A percentile compares a stretch with the other conserved stretches of the same genome.
Conservation (phyloP, 2,329 filamentous ascomycete genomes). For the Nakataea oryzae region DNA sequence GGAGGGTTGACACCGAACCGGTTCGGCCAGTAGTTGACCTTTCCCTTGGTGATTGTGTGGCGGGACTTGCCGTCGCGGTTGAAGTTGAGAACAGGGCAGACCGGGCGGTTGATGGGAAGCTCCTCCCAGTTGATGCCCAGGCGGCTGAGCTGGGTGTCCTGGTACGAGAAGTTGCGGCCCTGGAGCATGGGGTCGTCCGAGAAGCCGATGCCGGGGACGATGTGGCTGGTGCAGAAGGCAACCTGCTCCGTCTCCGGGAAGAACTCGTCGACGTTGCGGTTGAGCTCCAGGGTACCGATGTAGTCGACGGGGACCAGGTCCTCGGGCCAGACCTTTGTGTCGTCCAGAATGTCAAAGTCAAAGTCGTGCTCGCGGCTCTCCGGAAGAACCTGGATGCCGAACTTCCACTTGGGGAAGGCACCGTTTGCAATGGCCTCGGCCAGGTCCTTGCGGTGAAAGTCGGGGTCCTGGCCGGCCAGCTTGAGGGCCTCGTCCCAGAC, state of each 20-base stretch:
- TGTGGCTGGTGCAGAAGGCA: slow-evolving; percentile 71
- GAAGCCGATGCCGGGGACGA: slow-evolving; percentile 69
- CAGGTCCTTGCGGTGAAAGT: slow-evolving; percentile 74
- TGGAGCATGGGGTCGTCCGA: slow-evolving; percentile 67
- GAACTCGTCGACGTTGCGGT: slow-evolving; percentile 71
- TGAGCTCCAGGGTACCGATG: slow-evolving; percentile 70
- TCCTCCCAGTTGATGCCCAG: slow-evolving; percentile 69
- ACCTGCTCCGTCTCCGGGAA: slow-evolving; percentile 77
- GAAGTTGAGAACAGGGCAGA: slow-evolving; percentile 66
- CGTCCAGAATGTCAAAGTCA: slow-evolving; percentile 77
- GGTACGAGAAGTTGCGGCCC: slow-evolving; percentile 60
- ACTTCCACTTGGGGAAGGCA: slow-evolving; percentile 66
- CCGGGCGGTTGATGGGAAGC: slow-evolving; percentile 64
- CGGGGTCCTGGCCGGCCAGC: slow-evolving; percentile 62
- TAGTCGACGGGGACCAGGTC: slow-evolving; percentile 65
- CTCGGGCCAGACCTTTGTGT: slow-evolving; percentile 80
- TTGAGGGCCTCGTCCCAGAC: slow-evolving; percentile 76
- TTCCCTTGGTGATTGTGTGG: slow-evolving; percentile 64
- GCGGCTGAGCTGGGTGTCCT: slow-evolving; percentile 59
- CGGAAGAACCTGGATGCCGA: slow-evolving; percentile 69
- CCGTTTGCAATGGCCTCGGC: slow-evolving; percentile 64
- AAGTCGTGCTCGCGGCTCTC: slow-evolving; percentile 66
- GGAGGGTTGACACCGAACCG: slow-evolving; percentile 54
- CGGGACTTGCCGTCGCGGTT: slow-evolving; percentile 65
- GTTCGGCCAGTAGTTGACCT: slow-evolving; percentile 74